Evolutionary conservation across 2,329 filamentous ascomycete genomes (phyloP).

Genomic region (Neonectria sp.): DNA sequence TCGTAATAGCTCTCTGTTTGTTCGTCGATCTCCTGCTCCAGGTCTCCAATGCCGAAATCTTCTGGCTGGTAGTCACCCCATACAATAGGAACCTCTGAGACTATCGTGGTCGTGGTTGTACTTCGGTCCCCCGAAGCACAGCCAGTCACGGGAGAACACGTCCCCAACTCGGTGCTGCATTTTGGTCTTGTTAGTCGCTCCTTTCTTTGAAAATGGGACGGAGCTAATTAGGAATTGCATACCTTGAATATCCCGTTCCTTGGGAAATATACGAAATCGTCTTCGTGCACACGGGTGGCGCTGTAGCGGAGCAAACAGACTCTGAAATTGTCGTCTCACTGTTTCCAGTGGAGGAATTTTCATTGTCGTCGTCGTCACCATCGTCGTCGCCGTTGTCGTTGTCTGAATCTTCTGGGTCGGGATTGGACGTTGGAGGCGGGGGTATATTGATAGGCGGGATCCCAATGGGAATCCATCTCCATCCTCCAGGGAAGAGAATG

Average conservation of each 20-base stretch:
- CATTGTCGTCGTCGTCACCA: too few relatives aligned
- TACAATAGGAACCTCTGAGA: neutral
- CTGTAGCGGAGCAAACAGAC: neutral
- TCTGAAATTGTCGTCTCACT: neutral
- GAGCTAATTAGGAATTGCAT: neutral
- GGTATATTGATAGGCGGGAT: neutral
- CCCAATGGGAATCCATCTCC: conserved; percentile 10
- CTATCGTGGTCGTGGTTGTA: neutral
- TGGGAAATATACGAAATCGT: conserved; percentile 13
- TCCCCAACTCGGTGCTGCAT: neutral
- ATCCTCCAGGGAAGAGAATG: conserved; percentile 15
- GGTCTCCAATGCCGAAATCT: neutral
- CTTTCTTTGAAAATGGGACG: neutral
- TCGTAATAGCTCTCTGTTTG: neutral
- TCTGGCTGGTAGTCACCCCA: neutral
- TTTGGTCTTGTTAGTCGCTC: neutral
- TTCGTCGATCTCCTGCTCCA: neutral
- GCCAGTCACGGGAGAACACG: neutral
- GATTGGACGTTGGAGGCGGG: neutral
- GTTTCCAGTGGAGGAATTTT: neutral
- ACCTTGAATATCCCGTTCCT: neutral
- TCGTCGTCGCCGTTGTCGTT: neutral
- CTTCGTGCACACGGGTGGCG: conserved; percentile 14
- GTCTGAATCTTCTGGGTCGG: neutral
- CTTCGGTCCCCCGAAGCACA: neutral